These are phyloP conservation scores for Uronychia binucleata DNA, from an alignment of 73 alveolate genomes.

Conservation along the genomic window DNA sequence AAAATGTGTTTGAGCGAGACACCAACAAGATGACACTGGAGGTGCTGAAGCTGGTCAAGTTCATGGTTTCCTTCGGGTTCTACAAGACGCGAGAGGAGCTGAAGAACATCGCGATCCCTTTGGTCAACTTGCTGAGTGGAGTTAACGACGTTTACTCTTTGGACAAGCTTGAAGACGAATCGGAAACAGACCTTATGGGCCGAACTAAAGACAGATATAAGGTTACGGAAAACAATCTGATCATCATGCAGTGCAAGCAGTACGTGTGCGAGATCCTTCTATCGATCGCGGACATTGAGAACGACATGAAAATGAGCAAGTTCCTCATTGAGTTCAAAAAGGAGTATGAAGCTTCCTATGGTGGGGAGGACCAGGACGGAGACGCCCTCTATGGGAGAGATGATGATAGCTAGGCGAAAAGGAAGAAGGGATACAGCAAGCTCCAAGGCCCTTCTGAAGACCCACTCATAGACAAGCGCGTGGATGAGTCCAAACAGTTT, in stretches of 20 bases:
- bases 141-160: slow-evolving; percentile 33
- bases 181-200: neutral
- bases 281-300: slow-evolving; percentile 33
- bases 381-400: neutral
- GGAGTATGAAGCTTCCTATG: slow-evolving; percentile 18
- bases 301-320: slow-evolving; percentile 34
- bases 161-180: neutral
- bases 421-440: neutral
- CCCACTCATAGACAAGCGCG: neutral
- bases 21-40: slow-evolving; percentile 30
- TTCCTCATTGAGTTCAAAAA: slow-evolving; percentile 50
- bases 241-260: slow-evolving; percentile 51
- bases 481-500: neutral
- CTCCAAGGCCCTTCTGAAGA: neutral
- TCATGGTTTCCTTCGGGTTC: slow-evolving; percentile 61
- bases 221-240: slow-evolving; percentile 35
- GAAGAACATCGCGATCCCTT: slow-evolving; percentile 33
- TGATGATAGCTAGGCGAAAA: neutral
- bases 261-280: slow-evolving; percentile 53
- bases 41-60: slow-evolving; percentile 38
- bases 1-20: slow-evolving; percentile 21
- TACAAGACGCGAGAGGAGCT: slow-evolving; percentile 50
- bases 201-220: slow-evolving; percentile 25
- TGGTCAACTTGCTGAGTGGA: slow-evolving; percentile 49
- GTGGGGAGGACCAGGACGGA: neutral